phyloP scores from a whole-genome alignment of 345 rosid genomes.

The Abelmoschus esculentus region DNA sequence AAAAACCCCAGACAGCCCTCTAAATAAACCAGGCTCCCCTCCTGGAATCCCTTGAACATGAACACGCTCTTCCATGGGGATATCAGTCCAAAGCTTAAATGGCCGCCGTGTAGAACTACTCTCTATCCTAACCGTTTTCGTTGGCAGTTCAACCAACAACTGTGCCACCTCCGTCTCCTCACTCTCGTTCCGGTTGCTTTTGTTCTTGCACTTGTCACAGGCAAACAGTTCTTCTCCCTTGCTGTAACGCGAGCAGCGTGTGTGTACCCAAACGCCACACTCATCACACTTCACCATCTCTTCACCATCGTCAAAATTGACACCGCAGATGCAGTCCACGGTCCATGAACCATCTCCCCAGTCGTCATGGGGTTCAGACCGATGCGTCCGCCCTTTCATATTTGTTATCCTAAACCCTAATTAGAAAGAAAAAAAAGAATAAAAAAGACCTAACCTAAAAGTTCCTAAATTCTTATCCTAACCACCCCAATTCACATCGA shows the following conservation, averaged over 20 bases:
- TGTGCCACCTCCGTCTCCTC: slow-evolving; percentile 95
- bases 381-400: slow-evolving; percentile 63
- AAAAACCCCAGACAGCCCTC: slow-evolving; percentile 53
- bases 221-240: slow-evolving; percentile 75
- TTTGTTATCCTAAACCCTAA: slow-evolving; percentile 5
- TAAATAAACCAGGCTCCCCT: slow-evolving; percentile 65
- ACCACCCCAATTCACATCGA: slow-evolving; percentile 6
- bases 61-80: slow-evolving; percentile 78
- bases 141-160: slow-evolving; percentile 80
- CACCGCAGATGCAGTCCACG: slow-evolving; percentile 93
- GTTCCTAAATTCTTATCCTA: neutral
- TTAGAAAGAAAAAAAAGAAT: neutral
- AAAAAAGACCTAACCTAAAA: neutral
- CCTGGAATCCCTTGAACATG: slow-evolving; percentile 91
- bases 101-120: slow-evolving; percentile 39
- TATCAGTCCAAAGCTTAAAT: slow-evolving; percentile 56
- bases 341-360: slow-evolving; percentile 97
- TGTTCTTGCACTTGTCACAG: slow-evolving; percentile 75
- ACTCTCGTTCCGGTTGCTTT: slow-evolving; percentile 36
- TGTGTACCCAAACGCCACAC: slow-evolving; percentile 98
- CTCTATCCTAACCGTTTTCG: slow-evolving; percentile 68
- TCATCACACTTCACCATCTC: slow-evolving; percentile 99
- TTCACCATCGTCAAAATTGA: slow-evolving; percentile 85
- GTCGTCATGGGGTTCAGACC: slow-evolving; percentile 67
- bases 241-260: slow-evolving; percentile 80